Evolutionary conservation across 2,329 filamentous ascomycete species (phyloP).

Genomic region (Plectosphaerella cucumerina): DNA sequence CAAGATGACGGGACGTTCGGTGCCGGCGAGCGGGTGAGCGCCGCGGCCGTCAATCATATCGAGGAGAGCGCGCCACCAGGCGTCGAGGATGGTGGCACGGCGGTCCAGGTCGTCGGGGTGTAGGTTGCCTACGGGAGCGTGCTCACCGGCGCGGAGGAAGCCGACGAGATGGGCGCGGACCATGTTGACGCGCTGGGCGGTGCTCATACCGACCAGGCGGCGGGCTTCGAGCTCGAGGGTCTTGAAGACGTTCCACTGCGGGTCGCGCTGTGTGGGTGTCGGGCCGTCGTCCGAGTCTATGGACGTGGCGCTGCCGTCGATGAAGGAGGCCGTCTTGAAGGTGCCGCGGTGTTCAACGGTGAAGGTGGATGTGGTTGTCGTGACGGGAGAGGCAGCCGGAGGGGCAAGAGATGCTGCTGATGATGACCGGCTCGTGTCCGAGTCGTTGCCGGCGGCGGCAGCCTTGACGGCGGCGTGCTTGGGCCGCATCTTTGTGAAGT

Average conservation of each 20-base stretch:
- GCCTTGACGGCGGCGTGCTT: conserved; percentile 38
- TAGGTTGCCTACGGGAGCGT: conserved; percentile 55
- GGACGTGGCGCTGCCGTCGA: conserved; percentile 30
- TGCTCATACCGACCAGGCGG: conserved; percentile 68
- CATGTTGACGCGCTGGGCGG: conserved; percentile 68
- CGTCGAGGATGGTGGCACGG: conserved; percentile 74
- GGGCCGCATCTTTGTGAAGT: conserved; percentile 49
- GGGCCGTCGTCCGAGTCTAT: conserved; percentile 41
- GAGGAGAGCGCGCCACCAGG: conserved; percentile 83
- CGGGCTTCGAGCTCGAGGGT: conserved; percentile 44
- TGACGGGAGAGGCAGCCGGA: conserved; percentile 21
- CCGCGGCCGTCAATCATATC: conserved; percentile 72
- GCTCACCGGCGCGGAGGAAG: conserved; percentile 67
- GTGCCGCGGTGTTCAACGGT: conserved; percentile 13
- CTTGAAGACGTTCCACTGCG: conserved; percentile 52
- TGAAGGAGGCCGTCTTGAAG: conserved; percentile 31
- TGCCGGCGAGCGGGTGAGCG: conserved; percentile 70
- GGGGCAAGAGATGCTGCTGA: conserved; percentile 41
- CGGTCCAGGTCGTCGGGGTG: conserved; percentile 80
- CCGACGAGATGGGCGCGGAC: conserved; percentile 70
- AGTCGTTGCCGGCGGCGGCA: conserved; percentile 32
- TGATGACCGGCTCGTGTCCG: conserved; percentile 40
- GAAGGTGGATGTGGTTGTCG: conserved; percentile 23
- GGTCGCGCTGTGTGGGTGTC: conserved; percentile 39
- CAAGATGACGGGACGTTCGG: conserved; percentile 77